Base-by-base conservation (phyloP, 2,329 filamentous ascomycete species). In the Beauveria bassiana region DNA sequence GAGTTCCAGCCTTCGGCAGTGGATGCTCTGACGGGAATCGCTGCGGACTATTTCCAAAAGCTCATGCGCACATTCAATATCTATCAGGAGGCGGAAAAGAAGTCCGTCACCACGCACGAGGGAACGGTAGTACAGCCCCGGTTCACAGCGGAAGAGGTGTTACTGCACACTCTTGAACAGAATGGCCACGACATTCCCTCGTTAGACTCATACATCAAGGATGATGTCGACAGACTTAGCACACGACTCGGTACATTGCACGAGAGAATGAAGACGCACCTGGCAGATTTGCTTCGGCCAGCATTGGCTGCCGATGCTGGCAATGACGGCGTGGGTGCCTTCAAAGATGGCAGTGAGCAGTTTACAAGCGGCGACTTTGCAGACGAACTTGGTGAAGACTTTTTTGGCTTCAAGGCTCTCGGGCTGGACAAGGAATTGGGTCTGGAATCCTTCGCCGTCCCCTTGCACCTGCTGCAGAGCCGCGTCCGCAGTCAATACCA, bases 281-380 rank as follows among this genome's bases (percentile, higher is more conserved):
- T 98, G 61, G 86, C 92, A n/a, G 95, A 99, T 70, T 84, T 99
- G 26, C 80, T 99, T 62, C 91, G 95, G 26, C 95, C 95, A 53
- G 95, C 93, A 31, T 82, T 99, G 58, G 84, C 86, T 55, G 69
- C 72, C 46, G 90, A 96, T 68, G 86, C 84, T 50, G 89, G 89
- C 42, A 84, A 85, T 38, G 95, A 98, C 70, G 95, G 93, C 42
- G 92, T 88, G 5, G 90, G 89, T 61, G 90, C 92, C 7, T 99
- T 99, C 80, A 91, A 96, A 65, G 95, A 99, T 69, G 93, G 93
- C 66, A 96, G 92, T 73, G 95, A 99, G 66, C 95, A 98, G 71
- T 99, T 98, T 68, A 87, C 97, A 53, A 91, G 90, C 51, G 95
- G 95, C 64, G 95, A 99, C 74, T 99, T 99, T 72, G 95, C 95